Conservation (phyloP, 1,139 yeast species). For the Yamadazyma triangularis region DNA sequence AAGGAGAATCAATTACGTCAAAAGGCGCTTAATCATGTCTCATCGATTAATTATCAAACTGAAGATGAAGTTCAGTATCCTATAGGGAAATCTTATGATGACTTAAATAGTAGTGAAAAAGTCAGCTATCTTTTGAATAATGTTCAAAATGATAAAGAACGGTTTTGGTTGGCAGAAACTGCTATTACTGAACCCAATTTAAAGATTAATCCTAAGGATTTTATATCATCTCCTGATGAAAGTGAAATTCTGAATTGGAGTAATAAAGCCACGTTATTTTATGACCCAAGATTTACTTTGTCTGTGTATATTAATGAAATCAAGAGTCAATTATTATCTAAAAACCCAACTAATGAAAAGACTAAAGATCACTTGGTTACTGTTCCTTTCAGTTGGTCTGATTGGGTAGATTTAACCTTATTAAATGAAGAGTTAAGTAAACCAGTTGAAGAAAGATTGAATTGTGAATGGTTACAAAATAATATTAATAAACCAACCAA, state of each 20-base stretch:
- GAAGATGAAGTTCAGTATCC: constrained; percentile 20
- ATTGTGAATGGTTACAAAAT: constrained; percentile 18
- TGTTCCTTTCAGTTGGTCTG: constrained; percentile 31
- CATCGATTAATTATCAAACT: constrained; percentile 15
- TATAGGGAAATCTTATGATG: constrained; percentile 13
- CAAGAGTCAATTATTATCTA: constrained; percentile 9
- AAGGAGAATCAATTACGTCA: constrained; percentile 17
- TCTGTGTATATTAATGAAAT: constrained; percentile 27
- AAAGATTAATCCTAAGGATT: constrained; percentile 17
- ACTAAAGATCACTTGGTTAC: constrained; percentile 12
- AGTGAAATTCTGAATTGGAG: constrained; percentile 13
- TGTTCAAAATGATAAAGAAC: constrained; percentile 17
- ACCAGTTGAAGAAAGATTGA: constrained; percentile 17
- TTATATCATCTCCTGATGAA: constrained; percentile 14
- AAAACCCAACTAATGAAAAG: constrained; percentile 10
- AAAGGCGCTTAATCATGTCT: constrained; percentile 18
- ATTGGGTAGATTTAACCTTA: constrained; percentile 25
- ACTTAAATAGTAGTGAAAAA: constrained; percentile 17
- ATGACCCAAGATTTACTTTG: constrained; percentile 34
- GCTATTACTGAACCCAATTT: constrained; percentile 18
- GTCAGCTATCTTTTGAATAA: constrained; percentile 19
- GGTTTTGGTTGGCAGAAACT: constrained; percentile 27
- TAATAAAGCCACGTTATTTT: constrained; percentile 18
- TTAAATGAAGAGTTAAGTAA: constrained; percentile 16
- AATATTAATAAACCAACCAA: constrained; percentile 17